Percentiles rank a stretch among this genome's conserved stretches.
Evolutionary conservation across 148 eudicot genomes (phyloP).

Genomic region (Camellia granthamiana): DNA sequence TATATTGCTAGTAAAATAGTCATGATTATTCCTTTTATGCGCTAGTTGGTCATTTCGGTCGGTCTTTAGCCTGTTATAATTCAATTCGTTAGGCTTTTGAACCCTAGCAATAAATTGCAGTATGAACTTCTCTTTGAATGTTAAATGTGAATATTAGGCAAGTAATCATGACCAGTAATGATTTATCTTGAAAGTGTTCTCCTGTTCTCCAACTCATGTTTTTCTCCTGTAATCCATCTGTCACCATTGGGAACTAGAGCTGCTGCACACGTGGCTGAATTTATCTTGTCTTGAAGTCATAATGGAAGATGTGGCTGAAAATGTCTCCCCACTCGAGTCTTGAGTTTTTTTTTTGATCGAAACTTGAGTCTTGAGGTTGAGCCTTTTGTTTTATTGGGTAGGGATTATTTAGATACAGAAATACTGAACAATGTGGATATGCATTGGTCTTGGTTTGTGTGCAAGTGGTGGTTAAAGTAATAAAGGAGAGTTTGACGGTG

Average conservation of each 20-base stretch:
- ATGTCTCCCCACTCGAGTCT: neutral
- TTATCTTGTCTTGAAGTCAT: neutral
- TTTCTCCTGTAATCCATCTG: too few species aligned
- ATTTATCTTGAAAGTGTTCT: neutral
- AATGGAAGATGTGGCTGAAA: neutral
- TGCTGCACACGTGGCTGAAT: neutral
- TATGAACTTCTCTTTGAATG: neutral
- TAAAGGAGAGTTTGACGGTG: neutral
- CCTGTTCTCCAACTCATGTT: neutral
- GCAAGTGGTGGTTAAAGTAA: neutral
- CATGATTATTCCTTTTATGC: slow-evolving; percentile 23
- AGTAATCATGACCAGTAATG: neutral
- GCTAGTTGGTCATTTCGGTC: neutral
- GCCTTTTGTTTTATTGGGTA: neutral
- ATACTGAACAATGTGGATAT: neutral
- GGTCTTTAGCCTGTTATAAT: neutral
- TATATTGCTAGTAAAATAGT: neutral
- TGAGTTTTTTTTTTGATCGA: neutral
- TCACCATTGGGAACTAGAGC: neutral
- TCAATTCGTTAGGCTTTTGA: neutral
- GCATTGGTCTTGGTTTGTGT: neutral
- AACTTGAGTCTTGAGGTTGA: neutral
- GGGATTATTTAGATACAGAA: neutral
- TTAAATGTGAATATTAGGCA: neutral
- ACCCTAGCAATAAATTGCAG: neutral